A percentile compares a stretch with the other conserved stretches of the same genome.
Conservation (phyloP, 768 basidiomycete species). For the Termitomyces sp. region DNA sequence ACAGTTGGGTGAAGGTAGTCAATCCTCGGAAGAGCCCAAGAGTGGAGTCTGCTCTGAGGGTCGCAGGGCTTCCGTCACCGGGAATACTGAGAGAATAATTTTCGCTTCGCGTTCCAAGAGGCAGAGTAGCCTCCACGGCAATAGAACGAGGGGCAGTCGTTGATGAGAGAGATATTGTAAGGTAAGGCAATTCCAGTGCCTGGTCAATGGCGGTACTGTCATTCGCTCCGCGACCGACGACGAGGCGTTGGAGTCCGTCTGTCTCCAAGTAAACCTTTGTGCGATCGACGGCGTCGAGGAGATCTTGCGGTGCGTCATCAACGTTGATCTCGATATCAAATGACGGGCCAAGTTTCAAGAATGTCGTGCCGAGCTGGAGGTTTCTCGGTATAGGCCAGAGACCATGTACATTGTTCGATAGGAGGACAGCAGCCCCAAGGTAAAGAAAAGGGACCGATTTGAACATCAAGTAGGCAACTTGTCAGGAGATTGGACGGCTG, state of each 20-base stretch:
- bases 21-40: slow-evolving; percentile 68
- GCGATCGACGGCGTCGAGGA: slow-evolving; percentile 49
- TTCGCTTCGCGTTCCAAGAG: slow-evolving; percentile 49
- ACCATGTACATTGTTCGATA: slow-evolving; percentile 16
- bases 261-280: slow-evolving; percentile 37
- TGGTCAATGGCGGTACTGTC: slow-evolving; percentile 32
- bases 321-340: slow-evolving; percentile 49
- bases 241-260: slow-evolving; percentile 57
- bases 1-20: slow-evolving; percentile 72
- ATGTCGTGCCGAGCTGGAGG: slow-evolving; percentile 34
- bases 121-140: slow-evolving; percentile 44
- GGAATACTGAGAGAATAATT: slow-evolving; percentile 55
- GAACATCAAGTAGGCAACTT: slow-evolving; percentile 1
- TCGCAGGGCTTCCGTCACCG: slow-evolving; percentile 45
- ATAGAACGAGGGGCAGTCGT: slow-evolving; percentile 35
- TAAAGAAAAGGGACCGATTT: neutral
- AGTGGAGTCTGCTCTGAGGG: slow-evolving; percentile 53
- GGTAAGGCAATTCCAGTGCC: slow-evolving; percentile 35
- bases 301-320: slow-evolving; percentile 44
- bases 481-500: slow-evolving; percentile 44
- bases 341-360: slow-evolving; percentile 39
- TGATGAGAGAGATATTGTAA: slow-evolving; percentile 37
- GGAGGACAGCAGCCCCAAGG: neutral
- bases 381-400: slow-evolving; percentile 47
- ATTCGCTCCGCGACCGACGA: slow-evolving; percentile 50